Evolutionary conservation across 75 land plant genomes (phyloP).

Genomic region (Gnetum montanum): DNA sequence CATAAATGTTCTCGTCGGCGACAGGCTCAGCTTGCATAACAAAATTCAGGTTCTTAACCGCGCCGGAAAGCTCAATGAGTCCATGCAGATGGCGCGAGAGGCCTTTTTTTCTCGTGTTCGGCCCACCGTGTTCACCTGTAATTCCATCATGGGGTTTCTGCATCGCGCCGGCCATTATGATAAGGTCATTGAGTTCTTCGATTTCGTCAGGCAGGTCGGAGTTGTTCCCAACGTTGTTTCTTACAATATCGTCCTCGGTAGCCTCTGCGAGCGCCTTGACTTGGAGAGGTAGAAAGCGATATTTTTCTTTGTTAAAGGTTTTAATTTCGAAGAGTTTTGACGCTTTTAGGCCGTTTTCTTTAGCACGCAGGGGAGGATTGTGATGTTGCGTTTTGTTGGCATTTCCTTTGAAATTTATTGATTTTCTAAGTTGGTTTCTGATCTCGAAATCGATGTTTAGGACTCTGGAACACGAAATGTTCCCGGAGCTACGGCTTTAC

Average conservation of each 20-base stretch:
- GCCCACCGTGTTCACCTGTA: constrained; percentile 72
- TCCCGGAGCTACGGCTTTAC: too few species aligned
- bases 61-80: constrained; percentile 39
- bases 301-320: not conserved
- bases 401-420: constrained; percentile 7
- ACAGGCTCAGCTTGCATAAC: constrained; percentile 57
- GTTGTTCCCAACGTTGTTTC: constrained; percentile 54
- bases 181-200: constrained; percentile 32
- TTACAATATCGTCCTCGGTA: constrained; percentile 26
- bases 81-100: constrained; percentile 29
- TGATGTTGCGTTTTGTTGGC: constrained; percentile 1
- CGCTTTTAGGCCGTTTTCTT: constrained; percentile 1
- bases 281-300: not conserved
- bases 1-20: constrained; percentile 46
- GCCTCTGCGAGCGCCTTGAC: constrained; percentile 7
- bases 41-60: constrained; percentile 57
- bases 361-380: not conserved
- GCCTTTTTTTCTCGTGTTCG: constrained; percentile 36
- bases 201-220: constrained; percentile 27
- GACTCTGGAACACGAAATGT: too few species aligned
- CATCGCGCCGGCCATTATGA: constrained; percentile 26
- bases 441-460: too few species aligned
- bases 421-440: too few species aligned
- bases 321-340: not conserved
- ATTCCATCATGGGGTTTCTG: constrained; percentile 46